These are phyloP conservation scores for Angomonas desouzai DNA, from an alignment of 208 protist genomes.

Conservation along the genomic window DNA sequence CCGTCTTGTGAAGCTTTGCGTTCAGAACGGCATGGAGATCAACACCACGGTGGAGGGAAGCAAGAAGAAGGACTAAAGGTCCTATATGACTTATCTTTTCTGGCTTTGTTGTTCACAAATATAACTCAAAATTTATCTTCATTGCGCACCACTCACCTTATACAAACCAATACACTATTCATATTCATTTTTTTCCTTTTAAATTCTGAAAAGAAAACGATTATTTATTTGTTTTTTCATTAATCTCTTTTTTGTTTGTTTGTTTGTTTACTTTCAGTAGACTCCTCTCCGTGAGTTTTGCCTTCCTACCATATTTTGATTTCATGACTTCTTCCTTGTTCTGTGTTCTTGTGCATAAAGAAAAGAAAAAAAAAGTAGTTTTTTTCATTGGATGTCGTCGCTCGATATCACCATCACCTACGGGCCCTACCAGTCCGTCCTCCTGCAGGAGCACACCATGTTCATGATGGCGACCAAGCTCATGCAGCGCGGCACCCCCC, in stretches of 20 bases:
- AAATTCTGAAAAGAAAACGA: background rate
- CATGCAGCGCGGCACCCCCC: background rate
- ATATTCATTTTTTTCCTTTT: background rate
- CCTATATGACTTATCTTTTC: no score
- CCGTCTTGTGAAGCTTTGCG: slow-evolving; percentile 34
- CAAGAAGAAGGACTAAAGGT: slow-evolving; percentile 1
- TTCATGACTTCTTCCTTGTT: background rate
- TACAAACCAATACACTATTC: no score
- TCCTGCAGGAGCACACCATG: background rate
- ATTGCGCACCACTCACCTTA: no score
- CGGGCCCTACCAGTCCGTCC: background rate
- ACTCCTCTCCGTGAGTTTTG: no score
- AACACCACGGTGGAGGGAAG: slow-evolving; percentile 6
- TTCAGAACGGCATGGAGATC: slow-evolving; percentile 35
- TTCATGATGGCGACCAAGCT: slow-evolving; percentile 1
- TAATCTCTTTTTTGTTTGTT: background rate
- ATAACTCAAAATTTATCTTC: no score
- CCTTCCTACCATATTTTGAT: background rate
- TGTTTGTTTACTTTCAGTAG: no score
- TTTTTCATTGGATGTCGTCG: background rate
- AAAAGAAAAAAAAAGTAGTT: slow-evolving; percentile 7
- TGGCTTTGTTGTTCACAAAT: no score
- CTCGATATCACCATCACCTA: background rate
- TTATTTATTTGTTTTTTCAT: slow-evolving; percentile 5
- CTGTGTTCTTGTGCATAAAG: background rate